Evolutionary conservation across 2,329 filamentous ascomycete species (phyloP).

Genomic region (Stagonosporopsis vannaccii): DNA sequence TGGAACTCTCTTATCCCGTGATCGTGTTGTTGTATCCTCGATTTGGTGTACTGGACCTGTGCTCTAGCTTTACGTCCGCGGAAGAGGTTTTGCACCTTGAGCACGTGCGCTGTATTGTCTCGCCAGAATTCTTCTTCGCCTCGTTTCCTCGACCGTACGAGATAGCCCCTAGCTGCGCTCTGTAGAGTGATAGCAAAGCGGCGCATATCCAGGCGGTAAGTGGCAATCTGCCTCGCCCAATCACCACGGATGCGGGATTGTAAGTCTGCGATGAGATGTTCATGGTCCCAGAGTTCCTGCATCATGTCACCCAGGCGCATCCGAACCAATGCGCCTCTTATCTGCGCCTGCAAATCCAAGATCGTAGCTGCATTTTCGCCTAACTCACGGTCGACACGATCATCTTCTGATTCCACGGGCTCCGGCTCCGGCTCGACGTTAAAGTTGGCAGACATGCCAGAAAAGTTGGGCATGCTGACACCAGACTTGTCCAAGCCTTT

Average conservation of each 20-base stretch:
- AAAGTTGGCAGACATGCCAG: constrained; percentile 95
- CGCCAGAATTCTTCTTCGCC: constrained; percentile 73
- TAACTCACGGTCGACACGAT: constrained; percentile 82
- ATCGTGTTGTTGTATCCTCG: constrained; percentile 54
- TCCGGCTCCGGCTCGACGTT: constrained; percentile 83
- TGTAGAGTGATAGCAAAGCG: constrained; percentile 82
- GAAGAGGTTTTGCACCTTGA: constrained; percentile 83
- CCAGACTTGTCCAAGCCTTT: constrained; percentile 96
- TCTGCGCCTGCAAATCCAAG: constrained; percentile 83
- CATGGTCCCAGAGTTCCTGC: constrained; percentile 88
- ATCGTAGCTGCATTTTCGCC: constrained; percentile 76
- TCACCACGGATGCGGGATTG: constrained; percentile 89
- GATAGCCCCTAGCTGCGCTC: constrained; percentile 76
- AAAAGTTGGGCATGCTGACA: constrained; percentile 95
- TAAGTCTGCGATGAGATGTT: constrained; percentile 78
- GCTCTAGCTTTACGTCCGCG: constrained; percentile 66
- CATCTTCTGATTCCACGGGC: constrained; percentile 84
- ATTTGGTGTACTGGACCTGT: constrained; percentile 57
- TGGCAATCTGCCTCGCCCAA: constrained; percentile 81
- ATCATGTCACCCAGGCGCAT: constrained; percentile 81
- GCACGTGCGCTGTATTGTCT: constrained; percentile 72
- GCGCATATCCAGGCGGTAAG: constrained; percentile 83
- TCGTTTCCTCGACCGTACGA: constrained; percentile 70
- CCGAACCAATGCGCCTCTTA: constrained; percentile 80
- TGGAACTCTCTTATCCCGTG: constrained; percentile 61